Evolutionary conservation across 2,329 filamentous ascomycete species (phyloP).

Genomic region (Xylariales sp.): DNA sequence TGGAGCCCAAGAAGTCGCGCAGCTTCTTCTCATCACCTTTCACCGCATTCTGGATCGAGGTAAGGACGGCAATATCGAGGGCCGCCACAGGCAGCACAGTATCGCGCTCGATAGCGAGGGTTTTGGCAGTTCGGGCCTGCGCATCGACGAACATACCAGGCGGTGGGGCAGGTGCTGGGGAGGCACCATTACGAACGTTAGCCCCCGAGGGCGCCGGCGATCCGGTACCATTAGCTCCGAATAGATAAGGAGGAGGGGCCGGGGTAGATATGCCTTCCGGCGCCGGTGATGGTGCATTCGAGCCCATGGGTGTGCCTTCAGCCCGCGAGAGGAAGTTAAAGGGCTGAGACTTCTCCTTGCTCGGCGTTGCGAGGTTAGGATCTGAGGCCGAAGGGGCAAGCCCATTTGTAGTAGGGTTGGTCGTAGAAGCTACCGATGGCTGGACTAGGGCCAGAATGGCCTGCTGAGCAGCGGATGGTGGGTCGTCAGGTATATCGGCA

Average conservation of each 20-base stretch:
- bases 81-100: slow-evolving; percentile 76
- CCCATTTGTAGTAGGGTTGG: too few species aligned
- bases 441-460: slow-evolving; percentile 57
- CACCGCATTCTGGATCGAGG: slow-evolving; percentile 81
- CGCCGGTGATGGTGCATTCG: slow-evolving; percentile 80
- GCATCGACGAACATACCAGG: slow-evolving; percentile 46
- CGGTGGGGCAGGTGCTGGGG: slow-evolving; percentile 36
- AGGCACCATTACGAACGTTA: slow-evolving; percentile 43
- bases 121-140: slow-evolving; percentile 44
- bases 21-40: slow-evolving; percentile 89
- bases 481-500: slow-evolving; percentile 80
- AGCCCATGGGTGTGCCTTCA: slow-evolving; percentile 76
- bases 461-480: slow-evolving; percentile 77
- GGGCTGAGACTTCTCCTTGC: slow-evolving; percentile 60
- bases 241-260: slow-evolving; percentile 50
- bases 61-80: slow-evolving; percentile 85
- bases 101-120: slow-evolving; percentile 67
- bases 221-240: slow-evolving; percentile 44
- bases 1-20: slow-evolving; percentile 81
- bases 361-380: slow-evolving; percentile 51
- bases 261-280: slow-evolving; percentile 74
- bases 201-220: slow-evolving; percentile 48
- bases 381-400: slow-evolving; percentile 32
- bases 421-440: slow-evolving; percentile 46
- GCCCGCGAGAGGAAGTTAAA: slow-evolving; percentile 69